Conservation (phyloP, 192 early-diverging fungal species). For the Coemansia sp. region DNA sequence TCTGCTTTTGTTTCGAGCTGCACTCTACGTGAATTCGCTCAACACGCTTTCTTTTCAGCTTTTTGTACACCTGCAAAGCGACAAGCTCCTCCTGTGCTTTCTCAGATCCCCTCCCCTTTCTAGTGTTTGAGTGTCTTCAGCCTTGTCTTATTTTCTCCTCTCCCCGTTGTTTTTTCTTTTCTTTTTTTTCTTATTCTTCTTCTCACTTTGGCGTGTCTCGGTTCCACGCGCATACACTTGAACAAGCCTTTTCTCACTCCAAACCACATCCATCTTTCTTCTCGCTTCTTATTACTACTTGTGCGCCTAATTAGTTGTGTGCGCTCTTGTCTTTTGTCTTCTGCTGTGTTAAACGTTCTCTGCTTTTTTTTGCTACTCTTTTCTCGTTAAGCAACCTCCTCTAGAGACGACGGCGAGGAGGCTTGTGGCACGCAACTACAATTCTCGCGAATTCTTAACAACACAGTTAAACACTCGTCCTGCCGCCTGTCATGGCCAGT, state of each 20-base stretch:
- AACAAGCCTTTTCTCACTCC: constrained; percentile 7
- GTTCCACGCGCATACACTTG: constrained; percentile 38
- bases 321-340: neutral
- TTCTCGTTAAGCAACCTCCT: neutral
- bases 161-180: constrained; percentile 10
- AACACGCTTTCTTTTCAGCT: neutral
- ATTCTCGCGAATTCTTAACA: neutral
- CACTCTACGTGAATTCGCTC: neutral
- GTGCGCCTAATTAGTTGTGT: neutral
- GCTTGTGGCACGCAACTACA: neutral
- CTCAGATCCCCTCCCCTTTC: constrained; percentile 2
- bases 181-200: constrained; percentile 6
- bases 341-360: neutral
- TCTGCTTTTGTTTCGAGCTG: neutral
- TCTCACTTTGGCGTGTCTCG: constrained; percentile 17
- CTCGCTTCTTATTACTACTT: constrained; percentile 8
- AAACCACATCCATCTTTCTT: constrained; percentile 1
- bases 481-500: constrained; percentile 5
- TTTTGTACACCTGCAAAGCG: neutral
- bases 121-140: constrained; percentile 8
- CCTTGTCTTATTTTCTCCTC: constrained; percentile 5
- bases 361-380: constrained; percentile 1
- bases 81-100: constrained; percentile 1
- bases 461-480: constrained; percentile 1
- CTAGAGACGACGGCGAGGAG: neutral